phyloP scores from a whole-genome alignment of 176 grass and related monocot species.

The Musa acuminata region DNA sequence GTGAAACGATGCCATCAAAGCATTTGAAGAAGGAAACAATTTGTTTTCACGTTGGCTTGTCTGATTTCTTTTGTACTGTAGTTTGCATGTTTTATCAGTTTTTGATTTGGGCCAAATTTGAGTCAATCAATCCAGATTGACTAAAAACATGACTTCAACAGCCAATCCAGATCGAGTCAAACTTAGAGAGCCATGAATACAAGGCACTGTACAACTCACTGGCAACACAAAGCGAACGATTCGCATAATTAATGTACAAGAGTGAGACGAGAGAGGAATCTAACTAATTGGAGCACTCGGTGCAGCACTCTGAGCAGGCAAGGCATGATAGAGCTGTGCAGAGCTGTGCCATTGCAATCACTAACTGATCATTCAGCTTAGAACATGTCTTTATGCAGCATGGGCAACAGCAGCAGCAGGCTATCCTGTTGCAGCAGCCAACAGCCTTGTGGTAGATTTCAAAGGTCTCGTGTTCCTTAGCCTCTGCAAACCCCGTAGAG shows the following conservation, averaged over 20 bases:
- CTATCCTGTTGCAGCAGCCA: conserved; percentile 45
- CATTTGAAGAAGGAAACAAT: not conserved
- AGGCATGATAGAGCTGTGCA: conserved; percentile 59
- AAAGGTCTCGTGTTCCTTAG: conserved; percentile 27
- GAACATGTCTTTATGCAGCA: conserved; percentile 66
- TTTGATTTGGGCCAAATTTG: too few species aligned
- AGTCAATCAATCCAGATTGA: too few species aligned
- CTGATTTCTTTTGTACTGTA: too few species aligned
- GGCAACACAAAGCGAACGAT: too few species aligned
- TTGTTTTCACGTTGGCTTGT: too few species aligned
- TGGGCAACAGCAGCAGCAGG: conserved; percentile 64
- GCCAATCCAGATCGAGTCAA: too few species aligned
- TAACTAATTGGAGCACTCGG: conserved; percentile 32
- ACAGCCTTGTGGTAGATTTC: conserved; percentile 43
- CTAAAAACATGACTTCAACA: too few species aligned
- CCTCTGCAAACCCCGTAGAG: conserved; percentile 23
- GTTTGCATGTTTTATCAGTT: too few species aligned
- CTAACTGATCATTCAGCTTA: conserved; percentile 65
- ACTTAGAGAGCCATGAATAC: not conserved
- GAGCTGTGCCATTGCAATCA: conserved; percentile 47
- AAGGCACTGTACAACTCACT: not conserved
- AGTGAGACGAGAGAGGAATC: not conserved
- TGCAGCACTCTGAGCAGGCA: conserved; percentile 76
- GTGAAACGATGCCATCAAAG: conserved; percentile 26
- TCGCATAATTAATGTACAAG: too few species aligned